Evolutionary conservation across 768 basidiomycete genomes (phyloP).

Genomic region (Pleurotus salmoneostramineus): DNA sequence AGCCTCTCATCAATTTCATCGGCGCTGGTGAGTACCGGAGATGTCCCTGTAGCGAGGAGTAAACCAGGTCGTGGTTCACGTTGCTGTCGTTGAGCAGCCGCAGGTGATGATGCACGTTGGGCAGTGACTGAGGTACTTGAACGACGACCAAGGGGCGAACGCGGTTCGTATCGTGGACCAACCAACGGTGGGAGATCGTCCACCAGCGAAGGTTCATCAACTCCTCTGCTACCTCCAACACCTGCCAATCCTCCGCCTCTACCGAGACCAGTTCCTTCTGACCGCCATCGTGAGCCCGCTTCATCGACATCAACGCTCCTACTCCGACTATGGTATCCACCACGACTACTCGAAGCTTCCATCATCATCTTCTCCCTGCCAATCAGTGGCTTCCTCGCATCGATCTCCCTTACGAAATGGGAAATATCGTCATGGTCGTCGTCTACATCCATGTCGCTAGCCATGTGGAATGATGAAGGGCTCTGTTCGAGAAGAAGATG

Average conservation of each 20-base stretch:
- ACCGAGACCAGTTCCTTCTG: too few relatives aligned
- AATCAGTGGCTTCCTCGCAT: conserved; percentile 60
- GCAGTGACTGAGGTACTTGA: neutral
- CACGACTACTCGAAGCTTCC: conserved; percentile 3
- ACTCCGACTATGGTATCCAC: conserved; percentile 6
- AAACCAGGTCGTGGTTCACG: conserved; percentile 1
- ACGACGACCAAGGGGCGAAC: conserved; percentile 1
- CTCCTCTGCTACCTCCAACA: neutral
- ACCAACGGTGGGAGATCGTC: neutral
- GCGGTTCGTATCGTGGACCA: neutral
- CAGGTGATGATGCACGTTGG: neutral
- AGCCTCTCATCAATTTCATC: conserved; percentile 64
- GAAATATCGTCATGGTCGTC: conserved; percentile 77
- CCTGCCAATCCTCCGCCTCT: too few relatives aligned
- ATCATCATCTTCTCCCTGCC: conserved; percentile 24
- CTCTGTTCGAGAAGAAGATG: conserved; percentile 15
- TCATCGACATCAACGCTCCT: neutral
- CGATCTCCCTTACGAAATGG: conserved; percentile 74
- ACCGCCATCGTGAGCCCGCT: neutral
- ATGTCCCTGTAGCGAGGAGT: conserved; percentile 25
- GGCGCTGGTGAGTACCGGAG: conserved; percentile 59
- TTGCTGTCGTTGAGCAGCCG: neutral
- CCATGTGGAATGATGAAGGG: conserved; percentile 41
- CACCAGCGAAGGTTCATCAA: neutral
- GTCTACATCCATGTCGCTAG: conserved; percentile 14